These are phyloP conservation scores for Abrus precatorius DNA, from an alignment of 306 rosid species.

Conservation along the genomic window DNA sequence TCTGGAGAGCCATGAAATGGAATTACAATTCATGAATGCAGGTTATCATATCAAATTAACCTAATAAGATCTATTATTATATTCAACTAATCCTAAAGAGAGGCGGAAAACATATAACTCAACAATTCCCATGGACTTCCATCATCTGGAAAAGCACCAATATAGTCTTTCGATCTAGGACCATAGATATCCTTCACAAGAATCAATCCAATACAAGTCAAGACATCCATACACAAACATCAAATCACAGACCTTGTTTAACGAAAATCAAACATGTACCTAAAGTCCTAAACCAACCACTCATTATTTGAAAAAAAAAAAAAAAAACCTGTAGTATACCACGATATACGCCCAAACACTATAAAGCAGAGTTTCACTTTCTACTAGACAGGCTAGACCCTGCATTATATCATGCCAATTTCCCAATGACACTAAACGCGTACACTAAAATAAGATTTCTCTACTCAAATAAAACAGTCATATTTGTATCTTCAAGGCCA, in stretches of 20 bases:
- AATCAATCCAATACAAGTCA: neutral
- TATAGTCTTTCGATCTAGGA: neutral
- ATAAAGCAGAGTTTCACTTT: neutral
- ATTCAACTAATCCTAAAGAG: neutral
- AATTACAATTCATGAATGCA: conserved; percentile 9
- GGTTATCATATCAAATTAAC: conserved; percentile 1
- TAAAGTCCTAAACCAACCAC: neutral
- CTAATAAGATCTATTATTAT: conserved; percentile 12
- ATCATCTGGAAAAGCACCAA: neutral
- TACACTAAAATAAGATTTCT: neutral
- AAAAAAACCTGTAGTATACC: neutral
- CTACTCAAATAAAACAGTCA: neutral
- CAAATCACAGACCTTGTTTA: neutral
- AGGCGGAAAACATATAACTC: neutral
- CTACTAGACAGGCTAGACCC: neutral
- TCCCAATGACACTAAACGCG: conserved; percentile 20
- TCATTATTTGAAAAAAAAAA: neutral
- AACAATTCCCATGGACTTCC: conserved; percentile 3
- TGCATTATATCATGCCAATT: conserved; percentile 11
- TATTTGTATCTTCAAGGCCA: conserved; percentile 21
- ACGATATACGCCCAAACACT: neutral
- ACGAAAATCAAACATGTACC: neutral
- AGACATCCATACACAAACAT: neutral
- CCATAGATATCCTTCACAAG: neutral
- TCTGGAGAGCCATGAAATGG: neutral